Evolutionary conservation across 2,329 filamentous ascomycete genomes (phyloP).

Genomic region (Colletotrichum ledebouriae): DNA sequence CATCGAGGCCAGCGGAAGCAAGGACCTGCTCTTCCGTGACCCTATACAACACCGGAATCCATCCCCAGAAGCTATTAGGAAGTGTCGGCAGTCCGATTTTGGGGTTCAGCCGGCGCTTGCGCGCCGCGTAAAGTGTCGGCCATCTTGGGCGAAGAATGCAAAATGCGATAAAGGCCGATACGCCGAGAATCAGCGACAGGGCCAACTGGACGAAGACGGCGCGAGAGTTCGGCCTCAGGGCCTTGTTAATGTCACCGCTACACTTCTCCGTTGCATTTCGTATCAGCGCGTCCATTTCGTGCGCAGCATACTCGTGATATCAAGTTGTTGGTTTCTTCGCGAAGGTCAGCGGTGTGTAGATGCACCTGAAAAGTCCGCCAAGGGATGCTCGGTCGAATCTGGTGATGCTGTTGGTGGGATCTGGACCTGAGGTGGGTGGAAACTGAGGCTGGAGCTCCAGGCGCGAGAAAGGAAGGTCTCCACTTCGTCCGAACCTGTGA

Average conservation of each 20-base stretch:
- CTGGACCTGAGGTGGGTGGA: constrained; percentile 12
- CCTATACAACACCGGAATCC: constrained; percentile 87
- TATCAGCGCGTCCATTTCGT: constrained; percentile 38
- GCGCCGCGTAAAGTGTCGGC: constrained; percentile 89
- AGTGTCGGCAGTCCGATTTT: constrained; percentile 78
- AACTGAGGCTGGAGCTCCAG: constrained; percentile 25
- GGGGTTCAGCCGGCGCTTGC: constrained; percentile 79
- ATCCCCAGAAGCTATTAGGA: constrained; percentile 88
- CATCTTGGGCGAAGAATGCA: constrained; percentile 91
- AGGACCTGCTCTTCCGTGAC: constrained; percentile 93
- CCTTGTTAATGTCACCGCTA: constrained; percentile 44
- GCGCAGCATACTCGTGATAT: constrained; percentile 17
- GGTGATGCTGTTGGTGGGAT: constrained; percentile 23
- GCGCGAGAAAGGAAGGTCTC: constrained; percentile 25
- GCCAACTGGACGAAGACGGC: constrained; percentile 74
- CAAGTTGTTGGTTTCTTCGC: background rate
- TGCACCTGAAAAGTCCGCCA: constrained; percentile 6
- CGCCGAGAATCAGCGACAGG: constrained; percentile 78
- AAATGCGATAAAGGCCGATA: constrained; percentile 80
- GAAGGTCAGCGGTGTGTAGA: background rate
- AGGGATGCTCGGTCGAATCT: background rate
- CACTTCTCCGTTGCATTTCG: constrained; percentile 42
- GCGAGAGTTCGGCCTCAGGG: constrained; percentile 45
- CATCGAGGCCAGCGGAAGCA: constrained; percentile 91
- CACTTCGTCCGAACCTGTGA: constrained; percentile 41